A percentile compares a stretch with the other conserved stretches of the same genome.
Conservation (phyloP, 2,329 filamentous ascomycete species). For the Phaeosphaeriaceae sp. region DNA sequence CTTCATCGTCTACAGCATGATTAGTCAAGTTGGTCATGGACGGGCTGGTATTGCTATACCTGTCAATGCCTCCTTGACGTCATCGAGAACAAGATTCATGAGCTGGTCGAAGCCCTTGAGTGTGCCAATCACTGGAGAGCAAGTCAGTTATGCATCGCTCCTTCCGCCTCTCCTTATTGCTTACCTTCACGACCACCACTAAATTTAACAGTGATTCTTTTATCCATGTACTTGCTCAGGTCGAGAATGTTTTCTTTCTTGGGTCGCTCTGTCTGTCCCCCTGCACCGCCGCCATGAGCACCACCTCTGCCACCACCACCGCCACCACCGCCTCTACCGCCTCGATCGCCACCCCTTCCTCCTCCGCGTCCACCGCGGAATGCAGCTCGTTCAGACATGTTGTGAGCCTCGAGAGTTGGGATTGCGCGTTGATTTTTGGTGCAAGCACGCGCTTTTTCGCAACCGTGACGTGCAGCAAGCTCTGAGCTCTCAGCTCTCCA, state of each 20-base stretch:
- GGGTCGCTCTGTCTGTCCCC: constrained; percentile 66
- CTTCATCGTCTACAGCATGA: constrained; percentile 78
- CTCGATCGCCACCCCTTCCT: constrained; percentile 39
- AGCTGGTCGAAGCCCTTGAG: constrained; percentile 96
- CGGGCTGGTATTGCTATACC: constrained; percentile 63
- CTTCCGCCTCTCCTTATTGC: constrained; percentile 23
- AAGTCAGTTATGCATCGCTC: constrained; percentile 14
- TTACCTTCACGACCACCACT: constrained; percentile 90
- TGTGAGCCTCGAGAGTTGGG: constrained; percentile 14
- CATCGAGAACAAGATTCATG: constrained; percentile 96
- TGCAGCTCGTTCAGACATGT: constrained; percentile 63
- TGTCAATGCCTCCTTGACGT: constrained; percentile 87
- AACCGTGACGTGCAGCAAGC: constrained; percentile 32
- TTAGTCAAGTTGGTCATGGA: background rate
- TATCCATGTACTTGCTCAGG: constrained; percentile 94
- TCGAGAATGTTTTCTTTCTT: constrained; percentile 99
- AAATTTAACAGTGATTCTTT: constrained; percentile 94
- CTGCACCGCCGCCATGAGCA: constrained; percentile 40
- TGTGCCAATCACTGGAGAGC: constrained; percentile 74
- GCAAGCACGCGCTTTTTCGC: constrained; percentile 1
- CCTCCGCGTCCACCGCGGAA: constrained; percentile 53
- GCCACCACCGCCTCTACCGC: constrained; percentile 52
- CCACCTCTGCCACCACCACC: constrained; percentile 51
- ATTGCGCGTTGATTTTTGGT: constrained; percentile 11
- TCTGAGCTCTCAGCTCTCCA: constrained; percentile 14